Evolutionary conservation across 306 rosid species (phyloP), one percentile per base, ranked within the genome.

Genomic region (Luffa aegyptiaca): DNA sequence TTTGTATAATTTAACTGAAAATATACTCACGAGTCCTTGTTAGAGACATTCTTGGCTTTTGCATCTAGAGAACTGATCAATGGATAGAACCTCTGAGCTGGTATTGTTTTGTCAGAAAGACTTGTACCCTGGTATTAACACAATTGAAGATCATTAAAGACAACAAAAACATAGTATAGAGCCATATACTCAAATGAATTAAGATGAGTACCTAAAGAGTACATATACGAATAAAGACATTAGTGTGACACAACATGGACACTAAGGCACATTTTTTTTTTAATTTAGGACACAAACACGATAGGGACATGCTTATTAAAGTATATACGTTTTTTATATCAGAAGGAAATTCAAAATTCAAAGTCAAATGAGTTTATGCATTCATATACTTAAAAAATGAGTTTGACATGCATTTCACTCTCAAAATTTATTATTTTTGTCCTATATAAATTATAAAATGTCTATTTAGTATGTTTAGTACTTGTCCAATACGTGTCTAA

Each of bases 71-170:
- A 83, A 59, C 41, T 78, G 51, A 86, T 79, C 80, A 91, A 75
- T 0, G 93, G 92, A 75, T 84, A 88, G 63, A 83, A 81, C 80
- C 80, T 91, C 5, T n/a, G 5, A 45, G 83, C 51, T 13, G 89
- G 85, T 42, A 90, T 64, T 5, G 2, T 55, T 52, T 7, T 3
- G 3, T 82, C 4, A 0, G 94, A 86, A 85, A 93, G 91, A 53
- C 93, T 87, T n/a, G 66, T 59, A 46, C 97, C 98, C 95, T 93
- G 52, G 16, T 48, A 71, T 59, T 9, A n/a, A 64, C 11, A 81
- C 31, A 3, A 39, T 76, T 16, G 45, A 49, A 74, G 45, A 36
- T 26, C 45, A 74, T 31, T 12, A 31, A 49, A 20, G 77, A 72
- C 41, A 26, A 1, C 14, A 5, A 33, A 35, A 26, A 63, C 39